Percentiles rank a stretch among this genome's conserved stretches.
These are phyloP conservation scores for Cryptococcus floricola DNA, from an alignment of 1,284 basidiomycete genomes.

Conservation along the genomic window DNA sequence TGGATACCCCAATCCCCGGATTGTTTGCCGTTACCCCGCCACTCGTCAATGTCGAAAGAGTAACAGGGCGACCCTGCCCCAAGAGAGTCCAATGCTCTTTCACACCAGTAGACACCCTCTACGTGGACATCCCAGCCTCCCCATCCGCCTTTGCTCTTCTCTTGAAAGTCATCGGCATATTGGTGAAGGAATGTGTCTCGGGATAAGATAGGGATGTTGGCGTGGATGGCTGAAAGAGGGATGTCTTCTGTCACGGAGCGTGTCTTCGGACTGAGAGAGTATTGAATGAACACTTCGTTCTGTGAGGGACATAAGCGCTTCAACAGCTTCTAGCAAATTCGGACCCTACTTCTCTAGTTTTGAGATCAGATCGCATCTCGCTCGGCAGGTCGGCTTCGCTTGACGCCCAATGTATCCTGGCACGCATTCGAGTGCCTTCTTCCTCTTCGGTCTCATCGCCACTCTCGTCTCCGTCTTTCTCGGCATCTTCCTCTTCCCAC, in stretches of 20 bases:
- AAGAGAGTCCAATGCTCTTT: constrained; percentile 45
- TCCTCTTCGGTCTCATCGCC: constrained; percentile 16
- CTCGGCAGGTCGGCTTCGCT: constrained; percentile 43
- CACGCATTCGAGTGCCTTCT: constrained; percentile 33
- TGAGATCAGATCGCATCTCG: too few relatives aligned
- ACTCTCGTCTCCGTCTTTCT: constrained; percentile 2
- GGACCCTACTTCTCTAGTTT: too few relatives aligned
- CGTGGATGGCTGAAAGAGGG: constrained; percentile 28
- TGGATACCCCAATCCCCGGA: constrained; percentile 9
- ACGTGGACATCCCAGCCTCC: constrained; percentile 38
- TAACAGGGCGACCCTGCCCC: constrained; percentile 42
- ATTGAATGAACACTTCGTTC: constrained; percentile 43
- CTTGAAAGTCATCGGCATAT: constrained; percentile 22
- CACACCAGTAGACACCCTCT: constrained; percentile 44
- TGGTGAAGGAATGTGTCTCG: constrained; percentile 31
- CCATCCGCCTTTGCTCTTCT: constrained; percentile 6
- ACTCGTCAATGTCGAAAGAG: constrained; percentile 43
- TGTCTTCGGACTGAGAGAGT: constrained; percentile 19
- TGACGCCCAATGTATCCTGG: constrained; percentile 48
- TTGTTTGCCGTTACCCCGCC: constrained; percentile 34
- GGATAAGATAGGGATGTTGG: constrained; percentile 41
- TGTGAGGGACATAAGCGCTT: constrained; percentile 4
- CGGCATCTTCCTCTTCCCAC: constrained; percentile 30
- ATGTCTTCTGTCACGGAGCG: constrained; percentile 32
- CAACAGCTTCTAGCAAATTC: too few relatives aligned